phyloP scores from a whole-genome alignment of 1,284 basidiomycete species.

The Anthracocystis walkeri region DNA sequence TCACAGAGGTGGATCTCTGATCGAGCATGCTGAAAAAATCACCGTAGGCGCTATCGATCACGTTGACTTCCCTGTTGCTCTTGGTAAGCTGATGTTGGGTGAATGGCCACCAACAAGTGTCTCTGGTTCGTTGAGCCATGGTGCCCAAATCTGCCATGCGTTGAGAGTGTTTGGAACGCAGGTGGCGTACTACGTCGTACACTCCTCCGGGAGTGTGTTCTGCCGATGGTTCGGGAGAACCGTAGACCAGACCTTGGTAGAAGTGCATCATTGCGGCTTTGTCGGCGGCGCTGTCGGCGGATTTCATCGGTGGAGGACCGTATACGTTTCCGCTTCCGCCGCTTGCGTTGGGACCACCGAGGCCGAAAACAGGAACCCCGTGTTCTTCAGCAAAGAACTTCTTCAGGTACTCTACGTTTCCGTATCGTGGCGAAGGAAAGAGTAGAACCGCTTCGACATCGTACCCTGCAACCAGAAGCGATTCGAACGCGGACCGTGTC shows the following conservation, averaged over 20 bases:
- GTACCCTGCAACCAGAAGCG: constrained; percentile 88
- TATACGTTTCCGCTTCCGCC: not conserved
- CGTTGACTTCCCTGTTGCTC: constrained; percentile 56
- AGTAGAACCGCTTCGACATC: constrained; percentile 87
- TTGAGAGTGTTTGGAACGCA: constrained; percentile 77
- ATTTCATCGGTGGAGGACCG: constrained; percentile 69
- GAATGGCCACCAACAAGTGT: constrained; percentile 96
- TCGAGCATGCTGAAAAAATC: constrained; percentile 79
- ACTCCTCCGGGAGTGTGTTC: constrained; percentile 69
- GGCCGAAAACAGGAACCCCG: constrained; percentile 73
- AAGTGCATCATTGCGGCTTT: constrained; percentile 76
- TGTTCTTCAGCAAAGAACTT: constrained; percentile 78
- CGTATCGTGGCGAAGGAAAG: constrained; percentile 76
- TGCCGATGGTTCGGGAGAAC: constrained; percentile 33
- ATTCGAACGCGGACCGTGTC: constrained; percentile 92
- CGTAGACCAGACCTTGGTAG: constrained; percentile 73
- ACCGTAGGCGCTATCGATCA: constrained; percentile 89
- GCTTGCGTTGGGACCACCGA: constrained; percentile 48
- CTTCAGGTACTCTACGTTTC: constrained; percentile 83
- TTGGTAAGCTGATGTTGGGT: constrained; percentile 79
- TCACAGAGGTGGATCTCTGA: constrained; percentile 13
- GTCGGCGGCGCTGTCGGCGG: constrained; percentile 74
- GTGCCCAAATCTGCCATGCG: constrained; percentile 79
- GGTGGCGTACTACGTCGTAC: constrained; percentile 74
- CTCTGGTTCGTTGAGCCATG: constrained; percentile 82